These are phyloP conservation scores for Arthrocladium fulminans DNA, from an alignment of 2,329 filamentous ascomycete species.

Conservation along the genomic window DNA sequence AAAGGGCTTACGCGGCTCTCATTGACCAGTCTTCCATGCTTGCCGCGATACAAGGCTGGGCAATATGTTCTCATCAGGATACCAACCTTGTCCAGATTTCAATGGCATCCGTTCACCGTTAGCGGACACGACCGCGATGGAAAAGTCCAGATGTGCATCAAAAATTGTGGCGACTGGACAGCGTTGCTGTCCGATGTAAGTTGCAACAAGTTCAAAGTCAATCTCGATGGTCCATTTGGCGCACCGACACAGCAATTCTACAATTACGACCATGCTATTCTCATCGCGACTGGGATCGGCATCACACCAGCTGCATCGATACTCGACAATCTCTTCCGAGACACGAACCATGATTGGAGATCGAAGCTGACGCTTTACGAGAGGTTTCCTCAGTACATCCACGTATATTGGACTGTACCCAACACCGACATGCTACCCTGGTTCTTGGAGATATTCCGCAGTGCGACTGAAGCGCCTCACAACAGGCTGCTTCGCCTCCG, in stretches of 20 bases:
- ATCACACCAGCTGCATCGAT: conserved; percentile 52
- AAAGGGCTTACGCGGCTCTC: conserved; percentile 40
- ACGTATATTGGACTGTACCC: background rate
- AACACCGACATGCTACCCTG: too few relatives aligned
- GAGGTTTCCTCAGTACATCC: conserved; percentile 2
- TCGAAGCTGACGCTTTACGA: conserved; percentile 10
- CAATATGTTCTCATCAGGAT: conserved; percentile 52
- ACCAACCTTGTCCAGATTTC: conserved; percentile 44
- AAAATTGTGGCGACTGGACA: conserved; percentile 52
- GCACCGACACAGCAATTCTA: conserved; percentile 52
- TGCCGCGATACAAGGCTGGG: conserved; percentile 50
- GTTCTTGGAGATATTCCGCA: too few relatives aligned
- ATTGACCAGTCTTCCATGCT: too few relatives aligned
- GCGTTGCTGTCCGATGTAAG: conserved; percentile 36
- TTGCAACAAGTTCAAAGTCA: conserved; percentile 40
- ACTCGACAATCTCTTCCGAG: conserved; percentile 41
- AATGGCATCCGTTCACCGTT: conserved; percentile 54
- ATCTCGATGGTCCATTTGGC: conserved; percentile 50
- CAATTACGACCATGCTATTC: conserved; percentile 48
- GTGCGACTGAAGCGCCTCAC: too few relatives aligned
- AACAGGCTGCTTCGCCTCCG: too few relatives aligned
- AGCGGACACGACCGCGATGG: conserved; percentile 45
- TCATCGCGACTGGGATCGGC: conserved; percentile 50
- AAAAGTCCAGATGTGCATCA: conserved; percentile 52
- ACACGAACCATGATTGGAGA: conserved; percentile 13